These are phyloP conservation scores for Lepidium campestre DNA, from an alignment of 441 rosid species.

Conservation along the genomic window DNA sequence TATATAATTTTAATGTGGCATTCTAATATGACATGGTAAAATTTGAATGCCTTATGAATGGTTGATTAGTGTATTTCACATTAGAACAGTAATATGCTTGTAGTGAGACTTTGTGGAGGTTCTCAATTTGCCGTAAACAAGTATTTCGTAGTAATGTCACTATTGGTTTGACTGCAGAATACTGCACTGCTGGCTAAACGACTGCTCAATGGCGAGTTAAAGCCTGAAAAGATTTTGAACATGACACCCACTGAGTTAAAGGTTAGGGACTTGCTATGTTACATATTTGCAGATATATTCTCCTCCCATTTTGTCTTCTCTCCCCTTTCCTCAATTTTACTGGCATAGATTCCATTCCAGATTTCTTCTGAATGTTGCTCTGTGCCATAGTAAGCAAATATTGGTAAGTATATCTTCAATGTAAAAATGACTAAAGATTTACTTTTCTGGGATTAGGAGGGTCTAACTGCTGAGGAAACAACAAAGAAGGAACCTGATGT, in stretches of 20 bases:
- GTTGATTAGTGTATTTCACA: background rate
- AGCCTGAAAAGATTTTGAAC: constrained; percentile 68
- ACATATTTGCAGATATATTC: background rate
- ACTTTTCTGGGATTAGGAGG: constrained; percentile 49
- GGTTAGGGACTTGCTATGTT: constrained; percentile 31
- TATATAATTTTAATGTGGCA: background rate
- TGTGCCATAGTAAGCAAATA: background rate
- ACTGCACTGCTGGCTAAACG: constrained; percentile 61
- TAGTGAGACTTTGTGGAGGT: background rate
- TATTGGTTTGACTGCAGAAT: constrained; percentile 39
- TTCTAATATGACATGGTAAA: background rate
- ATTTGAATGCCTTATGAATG: background rate
- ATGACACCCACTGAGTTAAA: constrained; percentile 91
- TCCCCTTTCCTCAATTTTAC: background rate
- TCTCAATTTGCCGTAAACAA: background rate
- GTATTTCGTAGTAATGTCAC: background rate
- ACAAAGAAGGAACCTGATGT: constrained; percentile 82
- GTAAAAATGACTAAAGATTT: background rate
- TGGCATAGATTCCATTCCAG: background rate
- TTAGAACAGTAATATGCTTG: background rate
- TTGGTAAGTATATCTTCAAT: background rate
- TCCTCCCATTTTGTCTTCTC: background rate
- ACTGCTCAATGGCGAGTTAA: constrained; percentile 73
- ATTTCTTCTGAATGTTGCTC: background rate
- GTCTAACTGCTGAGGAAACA: constrained; percentile 82